Conservation (phyloP, 2,329 filamentous ascomycete genomes). For the Periglandula ipomoeae region DNA sequence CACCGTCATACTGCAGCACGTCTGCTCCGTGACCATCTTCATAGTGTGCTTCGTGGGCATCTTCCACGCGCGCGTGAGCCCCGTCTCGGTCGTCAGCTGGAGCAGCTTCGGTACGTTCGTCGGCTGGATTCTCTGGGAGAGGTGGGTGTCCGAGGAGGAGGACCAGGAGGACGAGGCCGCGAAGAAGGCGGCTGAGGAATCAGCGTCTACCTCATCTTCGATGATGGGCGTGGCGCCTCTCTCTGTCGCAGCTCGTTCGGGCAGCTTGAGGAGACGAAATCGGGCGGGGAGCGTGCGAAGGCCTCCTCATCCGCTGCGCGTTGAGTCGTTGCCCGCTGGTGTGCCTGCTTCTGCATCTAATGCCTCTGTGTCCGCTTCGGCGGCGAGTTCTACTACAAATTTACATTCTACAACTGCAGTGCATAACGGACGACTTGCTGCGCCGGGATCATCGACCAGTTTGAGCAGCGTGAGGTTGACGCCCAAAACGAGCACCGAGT, state of each 20-base stretch:
- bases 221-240: background rate
- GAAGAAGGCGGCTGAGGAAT: conserved; percentile 21
- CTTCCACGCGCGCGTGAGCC: conserved; percentile 76
- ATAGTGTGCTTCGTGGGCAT: conserved; percentile 91
- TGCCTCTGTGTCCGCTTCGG: conserved; percentile 21
- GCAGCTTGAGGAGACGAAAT: conserved; percentile 23
- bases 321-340: conserved; percentile 16
- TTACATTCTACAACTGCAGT: conserved; percentile 16
- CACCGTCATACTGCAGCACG: conserved; percentile 93
- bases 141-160: conserved; percentile 71
- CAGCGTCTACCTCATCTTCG: background rate
- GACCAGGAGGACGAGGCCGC: conserved; percentile 34
- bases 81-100: conserved; percentile 80
- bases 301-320: conserved; percentile 20
- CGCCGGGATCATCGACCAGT: conserved; percentile 41
- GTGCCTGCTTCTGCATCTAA: conserved; percentile 14
- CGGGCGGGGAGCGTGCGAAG: conserved; percentile 29
- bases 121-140: conserved; percentile 87
- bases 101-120: conserved; percentile 74
- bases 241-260: conserved; percentile 15
- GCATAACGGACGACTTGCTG: conserved; percentile 36
- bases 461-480: conserved; percentile 13
- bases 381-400: conserved; percentile 39
- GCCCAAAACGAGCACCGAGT: conserved; percentile 21
- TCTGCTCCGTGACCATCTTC: conserved; percentile 91